phyloP scores from a whole-genome alignment of 331 rosid genomes.

The Dryas integrifolia region DNA sequence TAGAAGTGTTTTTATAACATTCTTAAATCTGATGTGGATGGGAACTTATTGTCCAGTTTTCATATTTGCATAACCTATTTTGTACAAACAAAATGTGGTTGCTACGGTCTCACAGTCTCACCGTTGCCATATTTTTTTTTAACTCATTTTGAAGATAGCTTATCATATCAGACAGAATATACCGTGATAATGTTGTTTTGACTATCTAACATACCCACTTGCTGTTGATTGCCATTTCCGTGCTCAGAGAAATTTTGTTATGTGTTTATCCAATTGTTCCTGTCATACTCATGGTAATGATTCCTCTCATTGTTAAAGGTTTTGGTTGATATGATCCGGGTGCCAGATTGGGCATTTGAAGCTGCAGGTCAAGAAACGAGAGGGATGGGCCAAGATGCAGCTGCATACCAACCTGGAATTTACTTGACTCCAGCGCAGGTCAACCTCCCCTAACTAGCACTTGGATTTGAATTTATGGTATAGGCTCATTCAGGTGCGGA shows the following conservation, averaged over 20 bases:
- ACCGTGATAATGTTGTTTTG: not conserved
- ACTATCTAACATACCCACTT: not conserved
- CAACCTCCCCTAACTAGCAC: not conserved
- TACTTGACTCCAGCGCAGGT: slow-evolving; percentile 97
- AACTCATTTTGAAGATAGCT: not conserved
- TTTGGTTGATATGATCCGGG: slow-evolving; percentile 88
- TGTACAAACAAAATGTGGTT: too few species aligned
- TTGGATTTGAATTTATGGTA: not conserved
- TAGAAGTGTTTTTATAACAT: too few species aligned
- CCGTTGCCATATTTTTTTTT: not conserved
- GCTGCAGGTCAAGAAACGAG: slow-evolving; percentile 95
- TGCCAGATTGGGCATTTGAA: slow-evolving; percentile 97
- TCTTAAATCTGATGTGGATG: too few species aligned
- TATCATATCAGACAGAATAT: not conserved
- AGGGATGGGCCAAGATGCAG: slow-evolving; percentile 88
- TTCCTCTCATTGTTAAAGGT: slow-evolving; percentile 49
- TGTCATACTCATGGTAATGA: slow-evolving; percentile 22
- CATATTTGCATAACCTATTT: too few species aligned
- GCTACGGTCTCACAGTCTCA: too few species aligned
- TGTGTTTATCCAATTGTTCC: not conserved
- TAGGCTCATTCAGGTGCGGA: not conserved
- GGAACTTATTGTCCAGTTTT: too few species aligned
- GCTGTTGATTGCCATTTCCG: not conserved
- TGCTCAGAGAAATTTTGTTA: not conserved
- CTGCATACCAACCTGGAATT: slow-evolving; percentile 81